phyloP scores from a whole-genome alignment of 768 basidiomycete genomes.

The Tulasnella sp. region DNA sequence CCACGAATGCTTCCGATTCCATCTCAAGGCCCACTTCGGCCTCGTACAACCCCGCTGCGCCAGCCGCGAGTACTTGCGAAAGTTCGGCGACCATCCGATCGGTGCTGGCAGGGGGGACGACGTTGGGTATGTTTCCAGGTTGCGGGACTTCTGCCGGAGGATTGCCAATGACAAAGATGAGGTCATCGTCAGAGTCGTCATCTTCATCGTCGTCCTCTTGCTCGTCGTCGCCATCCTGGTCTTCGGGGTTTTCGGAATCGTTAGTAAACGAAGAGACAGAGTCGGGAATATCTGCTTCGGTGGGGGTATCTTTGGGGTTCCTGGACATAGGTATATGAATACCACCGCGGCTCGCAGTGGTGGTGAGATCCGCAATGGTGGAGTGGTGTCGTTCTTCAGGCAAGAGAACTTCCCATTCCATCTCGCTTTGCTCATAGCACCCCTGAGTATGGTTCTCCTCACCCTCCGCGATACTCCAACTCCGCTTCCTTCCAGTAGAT shows the following conservation, averaged over 20 bases:
- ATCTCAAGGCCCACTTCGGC: constrained; percentile 36
- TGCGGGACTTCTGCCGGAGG: background rate
- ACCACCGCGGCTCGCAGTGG: background rate
- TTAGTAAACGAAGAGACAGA: background rate
- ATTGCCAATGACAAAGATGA: constrained; percentile 1
- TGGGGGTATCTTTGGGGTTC: background rate
- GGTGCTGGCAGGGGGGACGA: constrained; percentile 22
- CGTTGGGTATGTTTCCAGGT: background rate
- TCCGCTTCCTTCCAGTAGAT: background rate
- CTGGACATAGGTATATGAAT: too few species aligned
- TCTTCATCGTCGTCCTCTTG: constrained; percentile 52
- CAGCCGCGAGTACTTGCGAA: constrained; percentile 5
- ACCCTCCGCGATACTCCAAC: constrained; percentile 10
- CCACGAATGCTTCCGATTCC: constrained; percentile 48
- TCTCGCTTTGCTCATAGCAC: background rate
- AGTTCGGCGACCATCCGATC: constrained; percentile 13
- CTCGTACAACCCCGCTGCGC: constrained; percentile 26
- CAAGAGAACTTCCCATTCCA: constrained; percentile 14
- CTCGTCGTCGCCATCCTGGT: constrained; percentile 38
- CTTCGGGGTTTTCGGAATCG: constrained; percentile 32
- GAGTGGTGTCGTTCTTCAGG: background rate
- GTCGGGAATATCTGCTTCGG: background rate
- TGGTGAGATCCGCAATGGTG: background rate
- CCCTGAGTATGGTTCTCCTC: constrained; percentile 4
- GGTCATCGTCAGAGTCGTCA: constrained; percentile 43